Evolutionary conservation across 2,329 filamentous ascomycete genomes (phyloP), one percentile per base, ranked within the genome.

Genomic region (Lizonia empirigonia): DNA sequence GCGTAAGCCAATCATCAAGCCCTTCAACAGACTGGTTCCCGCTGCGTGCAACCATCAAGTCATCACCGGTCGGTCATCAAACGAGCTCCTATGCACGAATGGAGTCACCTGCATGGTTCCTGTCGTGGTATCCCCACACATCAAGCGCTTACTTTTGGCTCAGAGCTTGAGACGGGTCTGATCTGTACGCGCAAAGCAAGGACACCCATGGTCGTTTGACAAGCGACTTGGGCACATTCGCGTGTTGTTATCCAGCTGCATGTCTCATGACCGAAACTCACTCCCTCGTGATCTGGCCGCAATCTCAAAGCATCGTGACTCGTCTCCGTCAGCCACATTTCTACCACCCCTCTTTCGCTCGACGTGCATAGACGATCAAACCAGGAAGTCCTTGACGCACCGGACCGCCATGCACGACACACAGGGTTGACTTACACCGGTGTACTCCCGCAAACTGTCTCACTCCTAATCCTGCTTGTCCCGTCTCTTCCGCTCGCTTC

Each of bases 141-240:
- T 51, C 45, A 47, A 52, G 57, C 50, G 55, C 53, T 58, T 64
- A 63, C 62, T 59, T 58, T 58, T 55, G 57, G 62, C 49, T 53
- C 29, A 33, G 27, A 42, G 39, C 29, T 39, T 10, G 38, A 55
- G 53, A 56, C 49, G 51, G 60, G 61, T 59, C 56, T 54, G 53
- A 61, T 63, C 55, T 54, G 50, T 54, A 44, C 42, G 46, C 40
- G 23, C 36, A 53, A 37, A 53, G 44, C 44, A 52, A 44, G 48
- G 51, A 42, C 44, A 59, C 46, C 22, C 46, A 33, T 42, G 53
- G 47, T 53, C 55, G 51, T 55, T 39, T 53, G 41, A 39, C 50
- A 50, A 59, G 56, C 60, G n/a, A n/a, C n/a, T n/a, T n/a, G n/a
- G n/a, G n/a, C 60, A 54, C 54, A 49, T 44, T 59, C 44, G 41